Evolutionary conservation across 352 stramenopile species (phyloP).

Genomic region (Phytophthora sp.): DNA sequence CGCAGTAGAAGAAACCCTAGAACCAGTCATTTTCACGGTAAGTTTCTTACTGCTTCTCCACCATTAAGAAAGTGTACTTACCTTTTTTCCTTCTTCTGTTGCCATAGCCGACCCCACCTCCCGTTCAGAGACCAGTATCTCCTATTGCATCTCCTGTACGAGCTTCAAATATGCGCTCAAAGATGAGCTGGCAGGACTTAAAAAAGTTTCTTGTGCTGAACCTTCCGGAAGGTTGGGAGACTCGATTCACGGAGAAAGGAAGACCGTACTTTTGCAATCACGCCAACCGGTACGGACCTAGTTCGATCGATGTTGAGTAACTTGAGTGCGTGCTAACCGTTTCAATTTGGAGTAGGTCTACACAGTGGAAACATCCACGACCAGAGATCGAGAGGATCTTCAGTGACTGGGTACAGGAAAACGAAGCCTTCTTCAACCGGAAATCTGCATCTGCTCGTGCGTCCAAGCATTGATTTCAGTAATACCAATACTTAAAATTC

Average conservation of each 20-base stretch:
- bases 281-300: constrained; percentile 53
- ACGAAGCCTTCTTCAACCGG: constrained; percentile 54
- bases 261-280: constrained; percentile 88
- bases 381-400: constrained; percentile 78
- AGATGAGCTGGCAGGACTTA: constrained; percentile 81
- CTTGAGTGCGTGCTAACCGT: background rate
- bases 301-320: background rate
- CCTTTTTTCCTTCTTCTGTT: background rate
- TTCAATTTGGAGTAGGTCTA: constrained; percentile 50
- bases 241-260: constrained; percentile 80
- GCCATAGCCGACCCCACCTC: constrained; percentile 29
- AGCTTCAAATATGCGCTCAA: constrained; percentile 22
- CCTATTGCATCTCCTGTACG: constrained; percentile 41
- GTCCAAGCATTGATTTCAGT: constrained; percentile 17
- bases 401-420: constrained; percentile 80
- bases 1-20: constrained; percentile 15
- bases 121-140: constrained; percentile 18
- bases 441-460: constrained; percentile 22
- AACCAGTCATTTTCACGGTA: constrained; percentile 38
- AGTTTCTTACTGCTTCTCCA: background rate
- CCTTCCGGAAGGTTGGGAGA: constrained; percentile 81
- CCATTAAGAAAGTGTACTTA: background rate
- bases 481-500: constrained; percentile 1
- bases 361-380: constrained; percentile 85
- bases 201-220: constrained; percentile 73